A percentile compares a stretch with the other conserved stretches of the same genome.
phyloP scores from a whole-genome alignment of 352 stramenopile species.

The Globisporangium abappressorium region DNA sequence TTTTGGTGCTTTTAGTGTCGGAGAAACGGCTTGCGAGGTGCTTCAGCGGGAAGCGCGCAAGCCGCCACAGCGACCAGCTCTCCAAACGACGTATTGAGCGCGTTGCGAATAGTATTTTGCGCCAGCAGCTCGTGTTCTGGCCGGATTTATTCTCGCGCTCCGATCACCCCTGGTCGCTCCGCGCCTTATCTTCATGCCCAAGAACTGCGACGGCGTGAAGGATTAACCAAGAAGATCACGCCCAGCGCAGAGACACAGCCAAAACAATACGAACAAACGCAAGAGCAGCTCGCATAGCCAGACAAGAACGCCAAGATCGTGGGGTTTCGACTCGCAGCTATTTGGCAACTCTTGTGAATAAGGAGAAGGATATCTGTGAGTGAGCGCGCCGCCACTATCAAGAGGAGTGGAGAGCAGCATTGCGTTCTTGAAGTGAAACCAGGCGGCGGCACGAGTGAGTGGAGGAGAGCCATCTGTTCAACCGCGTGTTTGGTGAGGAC shows the following conservation, averaged over 20 bases:
- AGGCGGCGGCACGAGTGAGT: not conserved
- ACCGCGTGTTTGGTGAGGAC: not conserved
- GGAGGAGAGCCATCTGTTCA: not conserved
- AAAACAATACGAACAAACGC: not conserved
- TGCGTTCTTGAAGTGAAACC: conserved; percentile 4
- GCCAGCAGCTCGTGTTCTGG: conserved; percentile 6
- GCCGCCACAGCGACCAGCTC: not conserved
- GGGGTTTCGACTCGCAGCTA: not conserved
- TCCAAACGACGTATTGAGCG: not conserved
- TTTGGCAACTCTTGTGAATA: not conserved
- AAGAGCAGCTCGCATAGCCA: not conserved
- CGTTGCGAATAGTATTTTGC: not conserved
- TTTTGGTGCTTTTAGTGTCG: not conserved
- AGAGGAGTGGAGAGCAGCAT: not conserved
- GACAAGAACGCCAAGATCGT: conserved; percentile 9
- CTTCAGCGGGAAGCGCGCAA: conserved; percentile 3
- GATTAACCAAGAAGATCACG: not conserved
- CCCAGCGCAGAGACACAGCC: not conserved
- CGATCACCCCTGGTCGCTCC: not conserved
- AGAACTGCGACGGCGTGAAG: not conserved
- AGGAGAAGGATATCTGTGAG: not conserved
- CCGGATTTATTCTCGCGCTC: conserved; percentile 7
- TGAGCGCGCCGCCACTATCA: not conserved
- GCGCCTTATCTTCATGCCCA: conserved; percentile 8
- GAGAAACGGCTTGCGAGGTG: conserved; percentile 4